These are phyloP conservation scores for Vitis hybrid DNA, from an alignment of 177 flowering plant species.

Conservation along the genomic window DNA sequence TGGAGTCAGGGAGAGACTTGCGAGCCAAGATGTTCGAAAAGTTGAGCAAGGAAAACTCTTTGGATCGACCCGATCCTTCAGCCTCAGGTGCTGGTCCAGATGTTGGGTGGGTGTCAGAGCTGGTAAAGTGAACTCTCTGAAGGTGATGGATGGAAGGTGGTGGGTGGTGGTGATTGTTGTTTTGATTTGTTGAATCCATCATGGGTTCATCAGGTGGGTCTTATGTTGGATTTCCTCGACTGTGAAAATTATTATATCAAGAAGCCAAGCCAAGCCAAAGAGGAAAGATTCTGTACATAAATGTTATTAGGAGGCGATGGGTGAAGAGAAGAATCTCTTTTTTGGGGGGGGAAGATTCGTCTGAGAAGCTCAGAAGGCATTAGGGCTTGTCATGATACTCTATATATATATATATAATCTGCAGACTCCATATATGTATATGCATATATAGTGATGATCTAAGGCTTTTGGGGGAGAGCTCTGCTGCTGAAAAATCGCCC, in stretches of 20 bases:
- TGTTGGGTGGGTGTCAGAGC: constrained; percentile 57
- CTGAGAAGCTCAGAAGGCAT: background rate
- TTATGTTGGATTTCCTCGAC: background rate
- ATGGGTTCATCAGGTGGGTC: background rate
- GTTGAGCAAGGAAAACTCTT: constrained; percentile 61
- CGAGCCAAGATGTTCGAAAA: constrained; percentile 61
- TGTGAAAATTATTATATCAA: constrained; percentile 14
- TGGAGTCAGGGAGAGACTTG: constrained; percentile 67
- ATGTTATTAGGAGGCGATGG: background rate
- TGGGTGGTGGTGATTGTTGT: background rate
- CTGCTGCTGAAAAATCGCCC: background rate
- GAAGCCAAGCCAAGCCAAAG: background rate
- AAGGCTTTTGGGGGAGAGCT: background rate
- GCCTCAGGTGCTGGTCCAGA: constrained; percentile 29
- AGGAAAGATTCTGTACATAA: constrained; percentile 10
- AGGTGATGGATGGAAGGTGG: background rate
- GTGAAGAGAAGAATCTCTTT: constrained; percentile 12
- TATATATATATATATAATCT: too few relatives aligned
- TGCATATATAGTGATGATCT: background rate
- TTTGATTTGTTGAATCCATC: background rate
- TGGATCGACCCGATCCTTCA: constrained; percentile 27
- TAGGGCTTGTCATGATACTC: background rate
- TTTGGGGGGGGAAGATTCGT: constrained; percentile 12
- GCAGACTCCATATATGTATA: background rate
- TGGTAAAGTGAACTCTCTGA: constrained; percentile 27